Percentiles rank a stretch among this genome's conserved stretches.
phyloP scores from a whole-genome alignment of 495 filamentous ascomycete genomes.

The Aspergillus mulundensis region DNA sequence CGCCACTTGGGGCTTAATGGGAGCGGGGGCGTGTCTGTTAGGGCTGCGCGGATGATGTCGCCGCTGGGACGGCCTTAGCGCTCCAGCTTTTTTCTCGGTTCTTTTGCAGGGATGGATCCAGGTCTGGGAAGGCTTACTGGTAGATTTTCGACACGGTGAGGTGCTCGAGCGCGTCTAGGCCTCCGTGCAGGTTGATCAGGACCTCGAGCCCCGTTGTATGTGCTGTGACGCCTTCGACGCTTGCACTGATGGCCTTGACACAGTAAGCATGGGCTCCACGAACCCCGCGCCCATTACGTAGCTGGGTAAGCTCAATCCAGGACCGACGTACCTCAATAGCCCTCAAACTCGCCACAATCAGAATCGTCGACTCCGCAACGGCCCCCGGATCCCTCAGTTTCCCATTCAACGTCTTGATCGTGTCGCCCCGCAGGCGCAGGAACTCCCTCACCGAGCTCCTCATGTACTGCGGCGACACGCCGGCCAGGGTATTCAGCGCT shows the following conservation, averaged over 20 bases:
- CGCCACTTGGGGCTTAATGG: slow-evolving; percentile 2
- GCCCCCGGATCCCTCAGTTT: not conserved
- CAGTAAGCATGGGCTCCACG: too few relatives aligned
- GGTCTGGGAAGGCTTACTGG: slow-evolving; percentile 4
- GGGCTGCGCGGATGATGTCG: not conserved
- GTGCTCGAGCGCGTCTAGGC: not conserved
- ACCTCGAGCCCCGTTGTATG: slow-evolving; percentile 3
- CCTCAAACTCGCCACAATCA: not conserved
- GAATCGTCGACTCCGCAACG: not conserved
- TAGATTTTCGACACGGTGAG: not conserved
- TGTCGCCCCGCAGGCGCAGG: slow-evolving; percentile 1
- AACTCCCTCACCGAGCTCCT: not conserved
- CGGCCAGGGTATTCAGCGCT: not conserved
- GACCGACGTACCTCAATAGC: too few relatives aligned
- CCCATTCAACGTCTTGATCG: not conserved
- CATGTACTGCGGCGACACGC: not conserved
- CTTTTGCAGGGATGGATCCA: too few relatives aligned
- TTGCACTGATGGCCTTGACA: slow-evolving; percentile 5
- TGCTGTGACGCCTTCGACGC: slow-evolving; percentile 1
- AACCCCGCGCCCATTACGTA: too few relatives aligned
- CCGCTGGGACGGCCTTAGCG: not conserved
- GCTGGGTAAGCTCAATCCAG: too few relatives aligned
- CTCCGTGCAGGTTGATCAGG: not conserved
- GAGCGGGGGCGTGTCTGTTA: not conserved
- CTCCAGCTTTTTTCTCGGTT: too few relatives aligned